A percentile compares a stretch with the other conserved stretches of the same genome.
Conservation (phyloP, 2,329 filamentous ascomycete genomes). For the Bipolaris victoriae region DNA sequence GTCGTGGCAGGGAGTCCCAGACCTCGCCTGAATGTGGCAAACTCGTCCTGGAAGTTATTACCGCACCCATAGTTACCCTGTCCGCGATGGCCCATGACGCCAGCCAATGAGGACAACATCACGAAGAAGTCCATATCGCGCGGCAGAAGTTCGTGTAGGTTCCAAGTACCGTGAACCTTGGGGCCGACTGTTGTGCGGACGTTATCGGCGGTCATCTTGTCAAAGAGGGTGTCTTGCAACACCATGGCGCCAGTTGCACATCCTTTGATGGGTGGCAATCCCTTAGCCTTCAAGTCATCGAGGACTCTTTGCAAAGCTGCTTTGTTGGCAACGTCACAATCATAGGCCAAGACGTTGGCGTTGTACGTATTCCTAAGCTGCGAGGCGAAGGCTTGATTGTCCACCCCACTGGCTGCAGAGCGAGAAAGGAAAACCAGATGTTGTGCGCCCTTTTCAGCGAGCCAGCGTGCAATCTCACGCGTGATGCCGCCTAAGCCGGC, state of each 20-base stretch:
- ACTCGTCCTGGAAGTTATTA: conserved; percentile 29
- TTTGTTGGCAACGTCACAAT: conserved; percentile 6
- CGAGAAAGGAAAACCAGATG: conserved; percentile 30
- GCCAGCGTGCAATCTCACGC: conserved; percentile 24
- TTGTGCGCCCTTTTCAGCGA: conserved; percentile 27
- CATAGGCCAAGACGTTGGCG: conserved; percentile 2
- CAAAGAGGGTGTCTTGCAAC: conserved; percentile 22
- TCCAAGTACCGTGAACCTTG: conserved; percentile 47
- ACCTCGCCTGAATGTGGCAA: conserved; percentile 24
- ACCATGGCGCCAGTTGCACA: conserved; percentile 40
- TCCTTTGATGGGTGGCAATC: conserved; percentile 34
- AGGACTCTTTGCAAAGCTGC: conserved; percentile 3
- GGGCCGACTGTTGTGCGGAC: conserved; percentile 14
- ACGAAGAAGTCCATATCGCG: conserved; percentile 33
- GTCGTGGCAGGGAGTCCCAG: conserved; percentile 47
- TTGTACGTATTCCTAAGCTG: conserved; percentile 6
- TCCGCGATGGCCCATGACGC: conserved; percentile 23
- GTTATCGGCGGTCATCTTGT: conserved; percentile 16
- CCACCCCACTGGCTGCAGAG: conserved; percentile 7
- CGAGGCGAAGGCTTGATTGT: conserved; percentile 6
- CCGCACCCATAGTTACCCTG: conserved; percentile 33
- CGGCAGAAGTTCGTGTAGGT: conserved; percentile 28
- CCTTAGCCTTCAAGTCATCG: conserved; percentile 2
- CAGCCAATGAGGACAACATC: conserved; percentile 27
- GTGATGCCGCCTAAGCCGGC: conserved; percentile 31